Conservation (phyloP, 495 filamentous ascomycete species). For the Podospora anserina region DNA sequence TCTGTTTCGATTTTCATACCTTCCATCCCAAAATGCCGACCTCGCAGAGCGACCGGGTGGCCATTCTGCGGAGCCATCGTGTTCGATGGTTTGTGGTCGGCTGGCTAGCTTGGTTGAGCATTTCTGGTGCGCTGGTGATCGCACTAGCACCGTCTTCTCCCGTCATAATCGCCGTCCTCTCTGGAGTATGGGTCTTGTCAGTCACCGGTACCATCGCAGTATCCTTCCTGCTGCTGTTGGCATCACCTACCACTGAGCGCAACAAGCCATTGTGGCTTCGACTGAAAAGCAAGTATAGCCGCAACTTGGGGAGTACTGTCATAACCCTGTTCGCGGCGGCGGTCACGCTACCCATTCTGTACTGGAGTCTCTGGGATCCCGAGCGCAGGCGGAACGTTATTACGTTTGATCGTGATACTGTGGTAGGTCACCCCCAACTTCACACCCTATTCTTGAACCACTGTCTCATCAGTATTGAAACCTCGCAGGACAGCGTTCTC, state of each 20-base stretch:
- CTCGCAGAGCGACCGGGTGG: background rate
- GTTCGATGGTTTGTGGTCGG: background rate
- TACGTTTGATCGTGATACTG: conserved; percentile 10
- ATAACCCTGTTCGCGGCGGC: conserved; percentile 10
- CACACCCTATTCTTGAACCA: background rate
- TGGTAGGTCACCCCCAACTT: conserved; percentile 8
- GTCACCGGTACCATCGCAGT: background rate
- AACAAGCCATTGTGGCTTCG: background rate
- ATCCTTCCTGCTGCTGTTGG: background rate
- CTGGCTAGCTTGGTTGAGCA: background rate
- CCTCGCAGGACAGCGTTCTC: background rate
- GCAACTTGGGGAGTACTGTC: conserved; percentile 15
- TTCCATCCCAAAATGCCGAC: background rate
- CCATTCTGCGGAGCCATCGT: background rate
- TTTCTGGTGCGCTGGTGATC: background rate
- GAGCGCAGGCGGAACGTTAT: background rate
- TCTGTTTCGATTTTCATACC: background rate
- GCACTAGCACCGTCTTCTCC: background rate
- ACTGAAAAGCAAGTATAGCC: background rate
- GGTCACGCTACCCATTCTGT: conserved; percentile 5
- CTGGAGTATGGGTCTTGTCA: background rate
- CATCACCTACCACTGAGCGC: background rate
- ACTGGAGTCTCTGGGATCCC: conserved; percentile 10
- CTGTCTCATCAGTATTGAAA: background rate
- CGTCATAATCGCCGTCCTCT: background rate